Percentiles rank a stretch among this genome's conserved stretches.
Conservation (phyloP, 108 stramenopile species). For the Tribonema minus region DNA sequence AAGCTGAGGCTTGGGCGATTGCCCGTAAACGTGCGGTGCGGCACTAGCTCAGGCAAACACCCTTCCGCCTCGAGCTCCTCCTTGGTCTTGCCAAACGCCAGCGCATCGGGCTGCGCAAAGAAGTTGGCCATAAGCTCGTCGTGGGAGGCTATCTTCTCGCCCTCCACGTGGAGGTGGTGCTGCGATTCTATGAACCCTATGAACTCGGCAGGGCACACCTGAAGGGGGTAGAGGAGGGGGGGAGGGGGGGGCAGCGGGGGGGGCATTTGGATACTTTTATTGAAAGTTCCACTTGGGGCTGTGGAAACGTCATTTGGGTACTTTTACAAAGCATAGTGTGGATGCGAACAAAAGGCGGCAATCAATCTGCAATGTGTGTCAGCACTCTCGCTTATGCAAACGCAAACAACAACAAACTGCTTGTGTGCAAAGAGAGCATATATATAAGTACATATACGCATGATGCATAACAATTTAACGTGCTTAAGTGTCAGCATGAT, state of each 20-base stretch:
- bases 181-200: conserved; percentile 44
- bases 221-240: neutral
- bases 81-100: conserved; percentile 79
- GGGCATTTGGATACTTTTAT: too few species aligned
- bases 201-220: conserved; percentile 43
- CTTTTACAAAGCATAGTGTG: neutral
- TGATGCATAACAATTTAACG: too few species aligned
- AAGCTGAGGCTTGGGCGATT: conserved; percentile 93
- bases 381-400: too few species aligned
- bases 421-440: too few species aligned
- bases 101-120: conserved; percentile 98
- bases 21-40: conserved; percentile 83
- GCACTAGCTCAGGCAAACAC: conserved; percentile 61
- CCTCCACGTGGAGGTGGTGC: conserved; percentile 41
- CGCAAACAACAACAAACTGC: too few species aligned
- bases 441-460: too few species aligned
- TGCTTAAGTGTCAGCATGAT: too few species aligned
- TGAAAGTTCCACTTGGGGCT: too few species aligned
- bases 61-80: conserved; percentile 66
- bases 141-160: conserved; percentile 59
- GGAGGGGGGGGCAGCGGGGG: neutral
- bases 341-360: too few species aligned
- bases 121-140: conserved; percentile 99
- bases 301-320: too few species aligned
- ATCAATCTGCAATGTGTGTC: too few species aligned